Percentiles rank a stretch among this genome's conserved stretches.
Conservation (phyloP, 2,329 filamentous ascomycete genomes). For the Colletotrichum euphorbiae region DNA sequence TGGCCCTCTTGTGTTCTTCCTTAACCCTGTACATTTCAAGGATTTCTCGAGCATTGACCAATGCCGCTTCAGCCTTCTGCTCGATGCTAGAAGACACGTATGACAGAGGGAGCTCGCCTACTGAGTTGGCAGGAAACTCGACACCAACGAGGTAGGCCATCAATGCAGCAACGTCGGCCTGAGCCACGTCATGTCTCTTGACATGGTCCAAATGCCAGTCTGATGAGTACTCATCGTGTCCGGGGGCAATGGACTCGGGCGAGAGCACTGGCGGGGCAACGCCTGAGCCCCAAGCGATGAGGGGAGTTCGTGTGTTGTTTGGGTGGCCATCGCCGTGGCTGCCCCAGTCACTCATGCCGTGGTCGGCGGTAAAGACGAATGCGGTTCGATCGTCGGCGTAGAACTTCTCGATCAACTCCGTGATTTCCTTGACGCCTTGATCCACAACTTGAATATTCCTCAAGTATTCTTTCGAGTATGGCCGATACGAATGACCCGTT, state of each 20-base stretch:
- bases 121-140: slow-evolving; percentile 95
- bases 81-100: slow-evolving; percentile 79
- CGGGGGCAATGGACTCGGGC: slow-evolving; percentile 70
- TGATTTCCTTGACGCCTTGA: slow-evolving; percentile 86
- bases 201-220: slow-evolving; percentile 89
- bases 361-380: slow-evolving; percentile 96
- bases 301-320: slow-evolving; percentile 93
- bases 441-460: slow-evolving; percentile 96
- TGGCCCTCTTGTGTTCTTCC: slow-evolving; percentile 83
- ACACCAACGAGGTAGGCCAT: slow-evolving; percentile 93
- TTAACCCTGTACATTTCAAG: slow-evolving; percentile 97
- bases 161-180: slow-evolving; percentile 92
- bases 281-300: slow-evolving; percentile 94
- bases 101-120: slow-evolving; percentile 88
- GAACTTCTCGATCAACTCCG: slow-evolving; percentile 84
- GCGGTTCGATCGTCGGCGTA: slow-evolving; percentile 88
- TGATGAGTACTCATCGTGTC: slow-evolving; percentile 90
- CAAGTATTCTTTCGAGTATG: slow-evolving; percentile 95
- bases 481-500: slow-evolving; percentile 84
- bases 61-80: slow-evolving; percentile 84
- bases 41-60: slow-evolving; percentile 87
- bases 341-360: slow-evolving; percentile 99
- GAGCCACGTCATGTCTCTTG: slow-evolving; percentile 88
- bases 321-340: slow-evolving; percentile 98
- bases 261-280: slow-evolving; percentile 78